phyloP scores from a whole-genome alignment of 2,329 filamentous ascomycete species.

The Septoria petroselini region DNA sequence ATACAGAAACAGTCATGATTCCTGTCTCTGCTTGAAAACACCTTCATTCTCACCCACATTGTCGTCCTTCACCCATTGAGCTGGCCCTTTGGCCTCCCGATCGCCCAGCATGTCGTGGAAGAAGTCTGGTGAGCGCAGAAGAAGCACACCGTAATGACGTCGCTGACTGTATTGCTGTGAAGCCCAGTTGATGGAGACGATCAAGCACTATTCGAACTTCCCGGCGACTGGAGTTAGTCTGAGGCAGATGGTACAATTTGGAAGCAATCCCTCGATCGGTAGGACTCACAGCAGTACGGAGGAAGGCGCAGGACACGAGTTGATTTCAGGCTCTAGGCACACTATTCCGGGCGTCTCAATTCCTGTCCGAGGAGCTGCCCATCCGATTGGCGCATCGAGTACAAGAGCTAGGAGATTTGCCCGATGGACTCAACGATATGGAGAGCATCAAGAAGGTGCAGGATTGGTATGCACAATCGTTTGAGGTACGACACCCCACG shows the following conservation, averaged over 20 bases:
- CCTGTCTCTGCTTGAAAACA: not conserved
- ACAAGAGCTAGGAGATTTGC: slow-evolving; percentile 85
- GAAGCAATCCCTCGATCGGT: slow-evolving; percentile 89
- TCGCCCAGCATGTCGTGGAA: slow-evolving; percentile 36
- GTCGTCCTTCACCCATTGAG: slow-evolving; percentile 15
- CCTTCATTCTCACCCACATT: slow-evolving; percentile 14
- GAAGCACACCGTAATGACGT: slow-evolving; percentile 16
- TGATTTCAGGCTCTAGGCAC: slow-evolving; percentile 60
- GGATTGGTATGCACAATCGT: slow-evolving; percentile 99
- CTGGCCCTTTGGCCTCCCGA: slow-evolving; percentile 19
- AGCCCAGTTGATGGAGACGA: slow-evolving; percentile 34
- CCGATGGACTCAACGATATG: slow-evolving; percentile 97
- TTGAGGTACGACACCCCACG: slow-evolving; percentile 66
- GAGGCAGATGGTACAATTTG: slow-evolving; percentile 98
- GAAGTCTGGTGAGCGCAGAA: slow-evolving; percentile 28
- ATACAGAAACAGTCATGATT: slow-evolving; percentile 10
- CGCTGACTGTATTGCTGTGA: slow-evolving; percentile 13
- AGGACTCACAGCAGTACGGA: slow-evolving; percentile 34
- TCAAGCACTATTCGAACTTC: slow-evolving; percentile 62
- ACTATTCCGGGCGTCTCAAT: slow-evolving; percentile 94
- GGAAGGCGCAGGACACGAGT: slow-evolving; percentile 1
- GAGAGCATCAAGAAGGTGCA: slow-evolving; percentile 91
- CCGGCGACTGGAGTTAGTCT: slow-evolving; percentile 94
- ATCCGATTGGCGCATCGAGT: slow-evolving; percentile 96
- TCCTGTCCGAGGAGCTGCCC: slow-evolving; percentile 94